phyloP scores from a whole-genome alignment of 805 yeast species.

The Jamesozyma rosinii region DNA sequence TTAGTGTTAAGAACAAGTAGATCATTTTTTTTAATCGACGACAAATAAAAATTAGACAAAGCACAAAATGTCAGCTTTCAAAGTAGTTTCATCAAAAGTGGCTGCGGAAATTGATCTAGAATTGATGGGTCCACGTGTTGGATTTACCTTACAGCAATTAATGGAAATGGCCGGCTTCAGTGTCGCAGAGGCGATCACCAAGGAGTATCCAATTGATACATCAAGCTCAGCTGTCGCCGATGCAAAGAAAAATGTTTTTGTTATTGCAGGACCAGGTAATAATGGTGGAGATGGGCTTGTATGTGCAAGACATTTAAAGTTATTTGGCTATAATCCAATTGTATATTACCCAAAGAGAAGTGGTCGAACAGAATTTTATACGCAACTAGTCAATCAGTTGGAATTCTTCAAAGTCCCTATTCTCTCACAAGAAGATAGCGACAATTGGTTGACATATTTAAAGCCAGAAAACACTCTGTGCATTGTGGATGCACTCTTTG shows the following conservation, averaged over 20 bases:
- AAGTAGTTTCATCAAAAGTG: constrained; percentile 37
- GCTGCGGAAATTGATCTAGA: constrained; percentile 80
- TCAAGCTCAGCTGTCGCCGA: not conserved
- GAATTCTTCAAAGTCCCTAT: constrained; percentile 53
- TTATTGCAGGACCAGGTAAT: constrained; percentile 91
- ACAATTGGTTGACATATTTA: constrained; percentile 22
- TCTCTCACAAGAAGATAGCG: constrained; percentile 34
- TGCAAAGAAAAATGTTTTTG: constrained; percentile 44
- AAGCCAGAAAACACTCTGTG: constrained; percentile 34
- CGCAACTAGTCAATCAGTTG: constrained; percentile 57
- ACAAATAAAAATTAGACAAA: no score
- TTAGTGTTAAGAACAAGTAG: no score
- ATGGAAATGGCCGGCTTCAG: constrained; percentile 96
- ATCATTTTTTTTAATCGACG: no score
- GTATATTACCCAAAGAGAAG: constrained; percentile 70
- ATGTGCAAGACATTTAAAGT: constrained; percentile 80
- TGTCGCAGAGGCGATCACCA: constrained; percentile 78
- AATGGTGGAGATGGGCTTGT: constrained; percentile 96
- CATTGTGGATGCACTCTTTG: constrained; percentile 79
- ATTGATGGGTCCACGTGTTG: constrained; percentile 69
- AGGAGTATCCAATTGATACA: constrained; percentile 44
- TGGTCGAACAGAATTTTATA: constrained; percentile 47
- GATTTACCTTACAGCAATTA: constrained; percentile 30
- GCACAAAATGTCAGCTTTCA: constrained; percentile 14
- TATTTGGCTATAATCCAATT: constrained; percentile 70